Evolutionary conservation across 2,329 filamentous ascomycete species (phyloP), one percentile per base, ranked within the genome.

Genomic region (Hypoxylon sp.): DNA sequence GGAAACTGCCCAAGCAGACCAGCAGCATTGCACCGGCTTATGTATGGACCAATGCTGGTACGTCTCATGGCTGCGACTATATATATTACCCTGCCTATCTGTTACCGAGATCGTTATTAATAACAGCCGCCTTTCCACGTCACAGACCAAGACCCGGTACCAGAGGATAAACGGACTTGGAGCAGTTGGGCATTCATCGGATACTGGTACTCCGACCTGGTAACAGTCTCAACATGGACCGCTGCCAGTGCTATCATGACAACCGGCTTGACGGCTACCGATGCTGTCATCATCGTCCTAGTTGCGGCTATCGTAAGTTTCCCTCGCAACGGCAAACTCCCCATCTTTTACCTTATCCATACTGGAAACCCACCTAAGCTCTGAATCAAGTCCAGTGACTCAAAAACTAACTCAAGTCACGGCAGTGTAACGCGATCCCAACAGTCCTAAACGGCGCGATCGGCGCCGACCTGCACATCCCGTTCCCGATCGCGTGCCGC

Each of bases 201-300:
- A 13, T 84, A 85, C 71, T 85, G 84, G 84, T 82, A 80, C 66
- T 82, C 80, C 5, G 84, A 86, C 67, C 80, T 84, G 76, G 73
- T 79, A 14, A 79, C 76, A 17, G 70, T 77, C 3, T 74, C 74
- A 2, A 75, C 74, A 8, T 79, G 78, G 77, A 72, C 68, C 29
- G 71, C 74, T 2, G 77, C 75, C 11, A 74, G 74, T 17, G 73
- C 75, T 14, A 78, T 79, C 10, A 70, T 79, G 19, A 73, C 77
- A 2, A 75, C 74, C 1, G 78, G 74, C 14, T 64, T 63, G 29
- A 61, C 83, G 3, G 82, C 83, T 39, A 80, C 82, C 48, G 83
- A 84, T 66, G 84, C 83, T 4, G 79, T 85, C 14, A 80, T 84
- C 11, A 84, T 85, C 55, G 81, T 84, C 9, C 80, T 84, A 62